Conservation (phyloP, 2,329 filamentous ascomycete species). For the Aspergillus oerlinghausenensis region DNA sequence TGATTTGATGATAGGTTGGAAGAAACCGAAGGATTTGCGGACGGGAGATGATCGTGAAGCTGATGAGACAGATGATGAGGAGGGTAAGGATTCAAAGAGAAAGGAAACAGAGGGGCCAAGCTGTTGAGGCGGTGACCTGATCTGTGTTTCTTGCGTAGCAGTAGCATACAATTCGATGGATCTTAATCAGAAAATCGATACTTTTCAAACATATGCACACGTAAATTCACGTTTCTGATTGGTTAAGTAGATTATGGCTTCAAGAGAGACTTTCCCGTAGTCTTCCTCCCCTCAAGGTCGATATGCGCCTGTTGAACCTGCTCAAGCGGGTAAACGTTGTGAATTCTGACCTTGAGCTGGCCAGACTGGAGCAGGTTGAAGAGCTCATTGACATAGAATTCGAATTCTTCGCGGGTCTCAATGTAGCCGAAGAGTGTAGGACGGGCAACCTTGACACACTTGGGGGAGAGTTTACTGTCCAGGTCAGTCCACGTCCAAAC, state of each 20-base stretch:
- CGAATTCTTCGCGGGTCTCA: conserved; percentile 63
- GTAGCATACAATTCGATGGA: neutral
- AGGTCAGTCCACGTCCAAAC: conserved; percentile 6
- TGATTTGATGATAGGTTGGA: conserved; percentile 64
- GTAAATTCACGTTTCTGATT: neutral
- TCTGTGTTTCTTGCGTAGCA: neutral
- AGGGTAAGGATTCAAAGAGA: conserved; percentile 11
- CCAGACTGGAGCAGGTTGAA: conserved; percentile 66
- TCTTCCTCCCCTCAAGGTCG: conserved; percentile 77
- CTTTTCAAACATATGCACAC: neutral
- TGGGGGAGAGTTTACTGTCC: conserved; percentile 52
- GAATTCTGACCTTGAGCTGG: conserved; percentile 67
- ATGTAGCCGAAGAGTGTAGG: conserved; percentile 70
- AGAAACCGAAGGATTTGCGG: conserved; percentile 45
- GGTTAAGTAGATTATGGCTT: conserved; percentile 46
- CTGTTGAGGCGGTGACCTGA: neutral
- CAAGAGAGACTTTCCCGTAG: conserved; percentile 76
- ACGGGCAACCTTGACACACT: conserved; percentile 74
- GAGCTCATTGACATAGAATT: conserved; percentile 65
- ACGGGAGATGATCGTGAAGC: neutral
- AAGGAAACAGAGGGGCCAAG: neutral
- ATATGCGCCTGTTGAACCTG: conserved; percentile 68
- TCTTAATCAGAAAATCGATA: neutral
- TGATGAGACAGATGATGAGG: conserved; percentile 10
- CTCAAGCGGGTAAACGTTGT: conserved; percentile 71